Conservation (phyloP, 345 rosid species). For the Gossypium arboreum region DNA sequence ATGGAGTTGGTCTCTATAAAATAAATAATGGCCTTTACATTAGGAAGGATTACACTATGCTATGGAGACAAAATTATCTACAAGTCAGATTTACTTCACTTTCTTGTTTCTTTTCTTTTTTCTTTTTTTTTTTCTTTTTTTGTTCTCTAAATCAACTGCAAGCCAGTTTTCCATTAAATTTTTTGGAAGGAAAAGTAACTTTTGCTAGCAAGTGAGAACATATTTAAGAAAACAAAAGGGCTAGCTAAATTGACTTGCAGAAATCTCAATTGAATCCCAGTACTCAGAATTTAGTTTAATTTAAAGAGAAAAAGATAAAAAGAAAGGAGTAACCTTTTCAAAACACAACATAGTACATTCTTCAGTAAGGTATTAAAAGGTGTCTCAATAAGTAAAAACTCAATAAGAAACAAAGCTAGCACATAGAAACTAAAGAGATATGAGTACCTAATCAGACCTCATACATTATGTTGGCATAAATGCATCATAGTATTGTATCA, state of each 20-base stretch:
- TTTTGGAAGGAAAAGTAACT: background rate
- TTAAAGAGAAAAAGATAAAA: background rate
- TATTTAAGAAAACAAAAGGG: background rate
- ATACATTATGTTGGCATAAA: background rate
- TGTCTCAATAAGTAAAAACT: background rate
- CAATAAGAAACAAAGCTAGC: background rate
- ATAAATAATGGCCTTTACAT: background rate
- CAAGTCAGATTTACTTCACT: background rate
- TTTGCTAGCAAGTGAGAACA: background rate
- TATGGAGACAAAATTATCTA: background rate
- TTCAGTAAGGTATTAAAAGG: background rate
- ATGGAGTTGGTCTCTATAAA: no score
- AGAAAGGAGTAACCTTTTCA: background rate
- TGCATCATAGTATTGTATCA: background rate
- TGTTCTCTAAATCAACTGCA: background rate
- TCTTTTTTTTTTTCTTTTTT: background rate
- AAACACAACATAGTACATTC: background rate
- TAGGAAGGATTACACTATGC: background rate
- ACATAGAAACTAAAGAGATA: background rate
- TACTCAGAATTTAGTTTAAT: background rate
- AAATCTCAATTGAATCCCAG: background rate
- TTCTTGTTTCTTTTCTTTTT: background rate
- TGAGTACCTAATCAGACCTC: background rate
- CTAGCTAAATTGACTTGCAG: background rate
- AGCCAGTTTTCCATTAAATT: constrained; percentile 2